A percentile compares a stretch with the other conserved stretches of the same genome.
Evolutionary conservation across 306 rosid species (phyloP).

Genomic region (Acacia confusa): DNA sequence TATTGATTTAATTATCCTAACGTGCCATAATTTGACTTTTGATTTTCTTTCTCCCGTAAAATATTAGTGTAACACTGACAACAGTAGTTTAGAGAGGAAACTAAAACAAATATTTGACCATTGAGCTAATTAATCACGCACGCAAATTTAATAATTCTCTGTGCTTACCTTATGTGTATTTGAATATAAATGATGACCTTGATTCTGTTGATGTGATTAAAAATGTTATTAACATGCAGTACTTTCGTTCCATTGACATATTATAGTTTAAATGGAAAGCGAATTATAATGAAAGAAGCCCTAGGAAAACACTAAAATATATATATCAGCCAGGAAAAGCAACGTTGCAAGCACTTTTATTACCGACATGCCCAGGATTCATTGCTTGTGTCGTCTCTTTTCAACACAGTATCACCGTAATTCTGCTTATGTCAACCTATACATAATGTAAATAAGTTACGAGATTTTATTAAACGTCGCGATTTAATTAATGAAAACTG

Average conservation of each 20-base stretch:
- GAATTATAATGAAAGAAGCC: not conserved
- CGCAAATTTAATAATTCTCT: not conserved
- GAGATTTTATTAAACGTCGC: not conserved
- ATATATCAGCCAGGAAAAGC: not conserved
- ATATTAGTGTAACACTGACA: not conserved
- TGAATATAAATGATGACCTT: not conserved
- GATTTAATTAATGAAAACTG: not conserved
- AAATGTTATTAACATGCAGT: not conserved
- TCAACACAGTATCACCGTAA: not conserved
- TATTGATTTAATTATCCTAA: not conserved
- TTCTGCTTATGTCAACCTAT: not conserved
- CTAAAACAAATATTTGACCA: slow-evolving; percentile 8
- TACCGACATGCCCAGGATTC: not conserved
- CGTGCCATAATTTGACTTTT: not conserved
- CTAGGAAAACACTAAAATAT: not conserved
- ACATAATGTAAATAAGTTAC: not conserved
- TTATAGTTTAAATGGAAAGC: not conserved
- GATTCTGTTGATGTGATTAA: not conserved
- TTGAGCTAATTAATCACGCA: not conserved
- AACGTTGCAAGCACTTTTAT: not conserved
- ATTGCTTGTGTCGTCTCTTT: not conserved
- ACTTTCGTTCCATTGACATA: not conserved
- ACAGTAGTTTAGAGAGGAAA: not conserved
- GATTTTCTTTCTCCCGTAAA: not conserved
- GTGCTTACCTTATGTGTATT: not conserved